Conservation (phyloP, 371 early-diverging fungal species). For the Mucor mucedo region DNA sequence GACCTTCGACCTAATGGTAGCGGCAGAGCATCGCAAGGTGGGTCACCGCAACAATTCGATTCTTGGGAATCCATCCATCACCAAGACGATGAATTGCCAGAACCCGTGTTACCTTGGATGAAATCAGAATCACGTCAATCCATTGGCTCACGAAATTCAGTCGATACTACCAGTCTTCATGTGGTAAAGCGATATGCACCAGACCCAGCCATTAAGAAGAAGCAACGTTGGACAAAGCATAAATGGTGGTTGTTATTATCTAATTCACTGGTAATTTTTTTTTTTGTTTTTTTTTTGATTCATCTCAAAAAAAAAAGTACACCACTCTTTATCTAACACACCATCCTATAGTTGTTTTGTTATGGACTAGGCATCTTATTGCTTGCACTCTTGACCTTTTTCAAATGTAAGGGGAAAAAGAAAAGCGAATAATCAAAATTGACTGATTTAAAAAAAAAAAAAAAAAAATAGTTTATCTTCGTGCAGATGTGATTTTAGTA, state of each 20-base stretch:
- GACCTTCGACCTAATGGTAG: background rate
- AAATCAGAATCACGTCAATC: conserved; percentile 46
- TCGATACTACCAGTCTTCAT: conserved; percentile 45
- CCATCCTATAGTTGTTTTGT: conserved; percentile 45
- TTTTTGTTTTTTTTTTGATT: background rate
- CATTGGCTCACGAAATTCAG: conserved; percentile 30
- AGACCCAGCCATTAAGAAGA: conserved; percentile 37
- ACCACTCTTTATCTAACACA: background rate
- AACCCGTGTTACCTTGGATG: conserved; percentile 57
- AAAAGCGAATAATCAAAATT: background rate
- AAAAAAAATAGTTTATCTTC: conserved; percentile 40
- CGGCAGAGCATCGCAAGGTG: background rate
- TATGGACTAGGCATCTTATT: conserved; percentile 50
- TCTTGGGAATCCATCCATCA: conserved; percentile 12
- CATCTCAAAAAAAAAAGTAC: no score
- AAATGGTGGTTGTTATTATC: conserved; percentile 58
- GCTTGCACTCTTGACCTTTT: conserved; percentile 45
- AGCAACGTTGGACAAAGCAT: conserved; percentile 57
- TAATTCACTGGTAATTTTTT: conserved; percentile 55
- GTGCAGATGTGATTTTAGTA: conserved; percentile 53
- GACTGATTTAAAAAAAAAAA: background rate
- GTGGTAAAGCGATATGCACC: conserved; percentile 43
- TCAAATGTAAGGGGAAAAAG: conserved; percentile 45
- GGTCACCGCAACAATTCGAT: conserved; percentile 7
- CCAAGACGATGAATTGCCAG: conserved; percentile 28